phyloP scores from a whole-genome alignment of 352 stramenopile species.

The Globisporangium spinosum region DNA sequence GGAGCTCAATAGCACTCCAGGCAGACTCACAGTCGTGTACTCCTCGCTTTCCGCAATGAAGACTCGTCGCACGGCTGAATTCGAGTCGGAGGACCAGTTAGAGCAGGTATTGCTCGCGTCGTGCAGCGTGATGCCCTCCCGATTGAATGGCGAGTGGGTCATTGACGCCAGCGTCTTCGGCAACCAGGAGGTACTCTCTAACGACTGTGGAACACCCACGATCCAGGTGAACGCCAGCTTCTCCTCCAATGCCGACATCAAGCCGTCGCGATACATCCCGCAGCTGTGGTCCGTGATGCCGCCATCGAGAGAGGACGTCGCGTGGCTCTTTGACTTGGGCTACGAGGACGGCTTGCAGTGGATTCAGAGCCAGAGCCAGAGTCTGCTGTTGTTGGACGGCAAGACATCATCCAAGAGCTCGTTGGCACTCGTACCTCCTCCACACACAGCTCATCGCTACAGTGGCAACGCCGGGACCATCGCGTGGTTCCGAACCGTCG shows the following conservation, averaged over 20 bases:
- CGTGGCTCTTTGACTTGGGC: constrained; percentile 53
- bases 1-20: constrained; percentile 28
- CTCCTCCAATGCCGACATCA: constrained; percentile 47
- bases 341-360: constrained; percentile 42
- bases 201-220: constrained; percentile 1
- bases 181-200: constrained; percentile 27
- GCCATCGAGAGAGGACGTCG: constrained; percentile 40
- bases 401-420: not conserved
- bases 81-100: constrained; percentile 39
- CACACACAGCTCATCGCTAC: not conserved
- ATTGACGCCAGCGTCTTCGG: constrained; percentile 56
- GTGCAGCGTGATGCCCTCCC: constrained; percentile 50
- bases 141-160: constrained; percentile 49
- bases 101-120: constrained; percentile 45
- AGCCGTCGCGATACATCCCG: constrained; percentile 56
- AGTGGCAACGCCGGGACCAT: not conserved
- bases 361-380: constrained; percentile 22
- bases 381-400: not conserved
- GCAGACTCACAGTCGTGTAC: constrained; percentile 45
- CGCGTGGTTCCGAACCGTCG: not conserved
- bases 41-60: constrained; percentile 44
- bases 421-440: not conserved
- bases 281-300: constrained; percentile 62
- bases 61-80: constrained; percentile 32
- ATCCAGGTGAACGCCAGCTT: constrained; percentile 26